phyloP scores from a whole-genome alignment of 805 yeast genomes.

The Hyphopichia homilentoma region DNA sequence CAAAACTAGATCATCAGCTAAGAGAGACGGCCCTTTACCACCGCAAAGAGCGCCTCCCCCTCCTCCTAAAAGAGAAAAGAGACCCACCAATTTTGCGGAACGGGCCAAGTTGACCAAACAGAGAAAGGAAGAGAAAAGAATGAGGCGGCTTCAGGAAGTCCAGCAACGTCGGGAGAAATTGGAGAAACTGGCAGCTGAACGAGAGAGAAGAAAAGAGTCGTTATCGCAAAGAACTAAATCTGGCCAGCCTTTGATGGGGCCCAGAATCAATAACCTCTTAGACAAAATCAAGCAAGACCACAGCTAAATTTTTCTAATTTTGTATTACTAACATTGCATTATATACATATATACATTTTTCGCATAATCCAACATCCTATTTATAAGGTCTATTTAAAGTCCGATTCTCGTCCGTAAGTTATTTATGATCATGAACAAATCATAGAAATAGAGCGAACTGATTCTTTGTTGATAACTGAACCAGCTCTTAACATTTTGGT shows the following conservation, averaged over 20 bases:
- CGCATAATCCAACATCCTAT: no score
- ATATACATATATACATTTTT: neutral
- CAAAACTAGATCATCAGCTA: slow-evolving; percentile 11
- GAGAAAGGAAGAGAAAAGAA: slow-evolving; percentile 41
- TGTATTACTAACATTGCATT: no score
- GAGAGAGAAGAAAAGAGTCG: slow-evolving; percentile 39
- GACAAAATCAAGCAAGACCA: slow-evolving; percentile 61
- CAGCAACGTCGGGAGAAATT: slow-evolving; percentile 31
- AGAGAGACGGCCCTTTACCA: slow-evolving; percentile 23
- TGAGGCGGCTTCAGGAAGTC: slow-evolving; percentile 35
- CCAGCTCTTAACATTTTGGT: slow-evolving; percentile 24
- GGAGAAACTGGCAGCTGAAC: slow-evolving; percentile 37
- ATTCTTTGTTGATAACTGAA: slow-evolving; percentile 26
- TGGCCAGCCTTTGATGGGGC: slow-evolving; percentile 93
- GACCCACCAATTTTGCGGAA: slow-evolving; percentile 41
- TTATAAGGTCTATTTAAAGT: neutral
- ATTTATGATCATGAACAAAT: slow-evolving; percentile 22
- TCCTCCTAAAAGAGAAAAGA: slow-evolving; percentile 27
- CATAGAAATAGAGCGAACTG: slow-evolving; percentile 31
- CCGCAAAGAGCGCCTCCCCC: slow-evolving; percentile 4
- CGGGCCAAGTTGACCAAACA: slow-evolving; percentile 44
- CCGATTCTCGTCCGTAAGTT: slow-evolving; percentile 7
- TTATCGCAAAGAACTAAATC: slow-evolving; percentile 50
- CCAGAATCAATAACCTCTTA: slow-evolving; percentile 72
- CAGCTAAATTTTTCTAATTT: no score